Percentiles rank a stretch among this genome's conserved stretches.
Conservation (phyloP, 805 yeast species). For the Tetrapisispora arboricola region DNA sequence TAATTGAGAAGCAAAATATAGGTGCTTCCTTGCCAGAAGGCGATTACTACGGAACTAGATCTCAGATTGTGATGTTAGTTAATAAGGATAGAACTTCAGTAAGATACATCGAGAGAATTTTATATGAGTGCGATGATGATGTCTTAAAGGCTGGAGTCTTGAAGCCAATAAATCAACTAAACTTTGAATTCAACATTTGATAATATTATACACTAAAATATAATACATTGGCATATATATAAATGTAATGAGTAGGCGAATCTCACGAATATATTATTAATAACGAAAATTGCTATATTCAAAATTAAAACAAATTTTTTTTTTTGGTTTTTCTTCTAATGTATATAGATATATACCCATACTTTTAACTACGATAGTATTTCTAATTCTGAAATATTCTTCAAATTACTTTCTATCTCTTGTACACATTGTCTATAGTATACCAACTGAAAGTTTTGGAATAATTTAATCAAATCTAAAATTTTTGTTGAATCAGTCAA, state of each 20-base stretch:
- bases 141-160: not conserved
- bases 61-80: constrained; percentile 68
- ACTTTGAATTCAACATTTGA: constrained; percentile 24
- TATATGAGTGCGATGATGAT: constrained; percentile 41
- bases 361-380: not conserved
- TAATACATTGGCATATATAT: constrained; percentile 4
- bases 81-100: constrained; percentile 38
- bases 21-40: constrained; percentile 35
- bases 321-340: not conserved
- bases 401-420: constrained; percentile 38
- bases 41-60: constrained; percentile 70
- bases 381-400: constrained; percentile 29
- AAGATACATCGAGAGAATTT: constrained; percentile 51
- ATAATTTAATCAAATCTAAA: constrained; percentile 52
- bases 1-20: constrained; percentile 21
- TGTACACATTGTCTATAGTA: constrained; percentile 45
- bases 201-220: too few relatives aligned
- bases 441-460: constrained; percentile 59
- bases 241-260: not conserved
- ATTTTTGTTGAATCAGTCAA: constrained; percentile 59
- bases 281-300: not conserved
- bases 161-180: constrained; percentile 12
- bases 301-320: not conserved
- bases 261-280: not conserved
- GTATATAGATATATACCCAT: too few relatives aligned